Evolutionary conservation across 192 early-diverging fungal species (phyloP).

Genomic region (Thamnidium elegans): DNA sequence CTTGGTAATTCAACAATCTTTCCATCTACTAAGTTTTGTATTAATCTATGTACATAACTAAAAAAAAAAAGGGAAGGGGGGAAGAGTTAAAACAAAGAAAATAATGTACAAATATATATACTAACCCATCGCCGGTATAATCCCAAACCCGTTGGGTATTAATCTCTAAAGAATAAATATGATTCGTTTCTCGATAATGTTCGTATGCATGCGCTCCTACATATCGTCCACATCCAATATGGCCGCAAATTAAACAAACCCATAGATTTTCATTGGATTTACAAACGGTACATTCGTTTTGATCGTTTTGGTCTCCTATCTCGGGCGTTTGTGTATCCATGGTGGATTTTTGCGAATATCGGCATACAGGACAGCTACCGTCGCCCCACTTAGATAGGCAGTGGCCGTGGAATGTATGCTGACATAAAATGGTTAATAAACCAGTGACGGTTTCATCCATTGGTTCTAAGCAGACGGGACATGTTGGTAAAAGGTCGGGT

Average conservation of each 20-base stretch:
- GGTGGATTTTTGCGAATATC: constrained; percentile 64
- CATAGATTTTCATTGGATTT: constrained; percentile 78
- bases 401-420: constrained; percentile 93
- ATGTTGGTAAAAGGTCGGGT: constrained; percentile 73
- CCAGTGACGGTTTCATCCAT: constrained; percentile 90
- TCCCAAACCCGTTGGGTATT: constrained; percentile 99
- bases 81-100: not conserved
- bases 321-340: not conserved
- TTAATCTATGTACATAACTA: constrained; percentile 85
- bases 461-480: constrained; percentile 94
- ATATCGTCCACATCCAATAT: constrained; percentile 95
- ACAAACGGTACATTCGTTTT: constrained; percentile 59
- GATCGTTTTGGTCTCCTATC: constrained; percentile 9
- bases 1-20: constrained; percentile 87
- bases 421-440: constrained; percentile 89
- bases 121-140: constrained; percentile 85
- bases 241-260: constrained; percentile 98
- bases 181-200: constrained; percentile 81
- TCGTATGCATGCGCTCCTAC: constrained; percentile 84
- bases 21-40: constrained; percentile 89
- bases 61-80: not conserved
- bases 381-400: constrained; percentile 95
- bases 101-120: not conserved
- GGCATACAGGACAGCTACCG: constrained; percentile 92
- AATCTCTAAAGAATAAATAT: constrained; percentile 89